Evolutionary conservation across 345 rosid genomes (phyloP).

Genomic region (Cochlearia excelsa): DNA sequence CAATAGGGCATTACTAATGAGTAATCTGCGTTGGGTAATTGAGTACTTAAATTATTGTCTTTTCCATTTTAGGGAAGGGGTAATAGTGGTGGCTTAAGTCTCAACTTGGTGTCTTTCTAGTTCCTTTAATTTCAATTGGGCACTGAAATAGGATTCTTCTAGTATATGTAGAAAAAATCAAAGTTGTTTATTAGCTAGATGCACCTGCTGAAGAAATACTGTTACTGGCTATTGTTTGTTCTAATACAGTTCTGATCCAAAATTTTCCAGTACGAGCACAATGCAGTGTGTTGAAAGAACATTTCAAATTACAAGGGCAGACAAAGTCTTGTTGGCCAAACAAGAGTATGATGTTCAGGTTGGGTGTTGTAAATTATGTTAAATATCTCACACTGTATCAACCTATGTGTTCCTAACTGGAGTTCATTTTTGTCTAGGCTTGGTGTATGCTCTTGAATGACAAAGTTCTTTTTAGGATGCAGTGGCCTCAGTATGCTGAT

Average conservation of each 20-base stretch:
- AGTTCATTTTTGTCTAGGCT: constrained; percentile 46
- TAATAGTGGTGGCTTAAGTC: constrained; percentile 3
- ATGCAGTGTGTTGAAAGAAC: constrained; percentile 63
- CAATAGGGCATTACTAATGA: neutral
- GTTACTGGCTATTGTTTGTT: constrained; percentile 22
- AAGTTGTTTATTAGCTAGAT: constrained; percentile 17
- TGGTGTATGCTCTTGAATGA: constrained; percentile 99
- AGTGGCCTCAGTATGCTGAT: constrained; percentile 94
- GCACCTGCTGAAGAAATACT: neutral
- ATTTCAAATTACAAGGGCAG: constrained; percentile 67
- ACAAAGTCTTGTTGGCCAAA: constrained; percentile 64
- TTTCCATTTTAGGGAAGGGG: constrained; percentile 9
- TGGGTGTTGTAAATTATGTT: constrained; percentile 21
- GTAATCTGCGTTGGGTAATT: neutral
- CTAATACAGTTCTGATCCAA: constrained; percentile 23
- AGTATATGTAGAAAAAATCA: constrained; percentile 9
- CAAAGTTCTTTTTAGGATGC: constrained; percentile 93
- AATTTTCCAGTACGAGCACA: constrained; percentile 64
- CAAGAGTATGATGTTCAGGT: constrained; percentile 86
- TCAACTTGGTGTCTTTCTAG: constrained; percentile 1
- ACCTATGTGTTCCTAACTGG: constrained; percentile 19
- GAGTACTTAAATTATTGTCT: neutral
- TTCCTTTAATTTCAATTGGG: neutral
- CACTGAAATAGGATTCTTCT: constrained; percentile 3
- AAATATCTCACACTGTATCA: neutral